Base-by-base conservation (phyloP, 495 filamentous ascomycete species). In the Aspergillus sclerotiicarbonarius region DNA sequence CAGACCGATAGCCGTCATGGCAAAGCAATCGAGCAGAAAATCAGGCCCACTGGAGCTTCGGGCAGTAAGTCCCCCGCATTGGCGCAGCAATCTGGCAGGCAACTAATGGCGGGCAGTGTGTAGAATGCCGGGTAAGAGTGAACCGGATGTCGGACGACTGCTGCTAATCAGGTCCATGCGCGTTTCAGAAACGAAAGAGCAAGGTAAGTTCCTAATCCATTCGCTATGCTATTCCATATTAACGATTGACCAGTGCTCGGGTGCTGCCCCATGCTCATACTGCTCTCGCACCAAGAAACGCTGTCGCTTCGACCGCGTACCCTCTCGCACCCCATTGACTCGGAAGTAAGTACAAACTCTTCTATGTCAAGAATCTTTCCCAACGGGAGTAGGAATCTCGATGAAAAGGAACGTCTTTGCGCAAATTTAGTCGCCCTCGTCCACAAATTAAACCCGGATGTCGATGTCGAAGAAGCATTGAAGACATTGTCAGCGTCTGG, bases 301-400 rank as follows among this genome's bases (percentile, higher is more conserved):
- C 2, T 69, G 67, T 29, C 32, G 53, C 2, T 69, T 65, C 37
- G 57, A 54, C 16, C 49, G 45, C 20, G 37, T 60, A 6, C 67
- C 62, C 1, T 56, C 53, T 6, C 63, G 67, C 4, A 69, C 64
- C 1, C 62, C 67, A 7, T 43, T 69, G 51, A 69, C 67, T 1
- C 43, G 67, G 45, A 59, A 51, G 58, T 63, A 48, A 57, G 58
- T 21, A 0, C 44, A 35, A 4, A 8, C 21, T 10, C 12, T 15
- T 20, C 7, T n/a, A 0, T n/a, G 5, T 35, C 25, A 9, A 19
- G 18, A 9, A 29, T 20, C 41, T 19, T 13, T 44, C 31, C 56
- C 8, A 60, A 33, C 1, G 0, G 0, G 10, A 7, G 15, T 56
- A 69, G 58, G 20, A 69, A 69, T 37, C 58, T 69, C 16, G 67